Base-by-base conservation (phyloP, 768 basidiomycete genomes). In the Hygrophorus pudorinus region DNA sequence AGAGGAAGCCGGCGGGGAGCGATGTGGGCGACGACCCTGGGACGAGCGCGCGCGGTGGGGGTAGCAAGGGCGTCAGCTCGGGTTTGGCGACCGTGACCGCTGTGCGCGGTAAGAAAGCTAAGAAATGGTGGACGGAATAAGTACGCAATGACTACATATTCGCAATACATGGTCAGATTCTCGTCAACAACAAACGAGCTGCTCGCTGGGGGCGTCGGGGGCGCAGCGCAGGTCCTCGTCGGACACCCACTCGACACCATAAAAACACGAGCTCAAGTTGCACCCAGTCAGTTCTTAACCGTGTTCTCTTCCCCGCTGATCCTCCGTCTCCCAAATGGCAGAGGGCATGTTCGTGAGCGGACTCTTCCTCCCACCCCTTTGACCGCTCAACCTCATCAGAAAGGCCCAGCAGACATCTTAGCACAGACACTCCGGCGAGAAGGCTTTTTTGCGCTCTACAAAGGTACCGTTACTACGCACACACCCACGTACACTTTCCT, bases 211-310 rank as follows among this genome's bases (percentile, higher is more conserved):
- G 88, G 85, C 59, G 74, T 89, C 5, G 93, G 80, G 27, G 94
- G 94, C n/a, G 91, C 91, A 1, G 82, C 88, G 0, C 94, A 98
- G 55, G 93, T 98, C 10, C 67, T 97, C 9, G 85, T 92, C n/a
- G 91, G 93, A 2, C 93, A 94, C 52, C 89, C 88, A 1, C 68
- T 92, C 20, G 89, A 91, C 56, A 91, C 89, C 0, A 62, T 91
- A 60, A 91, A 91, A 70, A 89, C 88, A 17, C 74, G 89, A 40
- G 87, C 89, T 9, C 88, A 92, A 60, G 81, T 83, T 53, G 85
- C 87, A 29, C 84, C 87, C 13, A 79, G 91, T 91, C 55, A 69
- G 65, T 49, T 20, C 21, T 16, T 47, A 18, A 48, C 44, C 16
- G 47, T 27, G 20, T 35, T 9, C 52, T 8, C 12, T 14, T 20